Evolutionary conservation across 805 yeast species (phyloP).

Genomic region (Saccharomycopsis microspora): DNA sequence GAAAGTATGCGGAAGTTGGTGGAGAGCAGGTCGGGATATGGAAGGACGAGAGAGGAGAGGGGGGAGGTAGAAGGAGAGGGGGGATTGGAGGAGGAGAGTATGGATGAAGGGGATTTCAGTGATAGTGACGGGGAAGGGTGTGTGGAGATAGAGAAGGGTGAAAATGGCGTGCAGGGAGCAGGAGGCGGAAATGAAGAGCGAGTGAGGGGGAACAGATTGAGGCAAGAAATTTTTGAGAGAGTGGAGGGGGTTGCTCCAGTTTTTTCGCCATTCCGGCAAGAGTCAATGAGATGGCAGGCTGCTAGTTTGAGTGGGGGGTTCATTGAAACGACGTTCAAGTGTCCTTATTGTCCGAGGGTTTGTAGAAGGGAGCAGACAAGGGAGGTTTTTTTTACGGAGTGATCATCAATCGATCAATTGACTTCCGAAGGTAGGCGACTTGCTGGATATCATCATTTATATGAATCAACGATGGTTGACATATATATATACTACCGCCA

Average conservation of each 20-base stretch:
- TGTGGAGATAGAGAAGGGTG: too few species aligned
- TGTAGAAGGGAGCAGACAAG: conserved; percentile 30
- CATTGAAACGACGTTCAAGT: conserved; percentile 38
- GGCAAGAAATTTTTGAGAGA: too few species aligned
- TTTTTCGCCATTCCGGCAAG: too few species aligned
- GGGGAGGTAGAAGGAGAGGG: background rate
- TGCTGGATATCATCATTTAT: too few species aligned
- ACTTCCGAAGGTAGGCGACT: too few species aligned
- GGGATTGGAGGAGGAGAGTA: conserved; percentile 1
- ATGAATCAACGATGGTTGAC: too few species aligned
- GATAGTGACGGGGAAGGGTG: background rate
- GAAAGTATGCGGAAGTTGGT: conserved; percentile 38
- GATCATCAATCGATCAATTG: background rate
- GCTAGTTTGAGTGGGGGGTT: background rate
- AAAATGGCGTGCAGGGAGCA: background rate
- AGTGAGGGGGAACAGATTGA: too few species aligned
- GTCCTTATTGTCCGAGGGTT: conserved; percentile 60
- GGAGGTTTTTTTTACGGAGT: conserved; percentile 29
- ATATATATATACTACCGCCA: too few species aligned
- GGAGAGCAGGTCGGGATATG: conserved; percentile 19
- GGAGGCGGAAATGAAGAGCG: too few species aligned
- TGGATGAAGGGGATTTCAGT: conserved; percentile 2
- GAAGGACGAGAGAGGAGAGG: background rate
- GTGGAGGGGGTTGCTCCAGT: too few species aligned
- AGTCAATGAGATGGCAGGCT: too few species aligned